These are phyloP conservation scores for Fusarium duplospermum DNA, from an alignment of 2,329 filamentous ascomycete genomes.

Conservation along the genomic window DNA sequence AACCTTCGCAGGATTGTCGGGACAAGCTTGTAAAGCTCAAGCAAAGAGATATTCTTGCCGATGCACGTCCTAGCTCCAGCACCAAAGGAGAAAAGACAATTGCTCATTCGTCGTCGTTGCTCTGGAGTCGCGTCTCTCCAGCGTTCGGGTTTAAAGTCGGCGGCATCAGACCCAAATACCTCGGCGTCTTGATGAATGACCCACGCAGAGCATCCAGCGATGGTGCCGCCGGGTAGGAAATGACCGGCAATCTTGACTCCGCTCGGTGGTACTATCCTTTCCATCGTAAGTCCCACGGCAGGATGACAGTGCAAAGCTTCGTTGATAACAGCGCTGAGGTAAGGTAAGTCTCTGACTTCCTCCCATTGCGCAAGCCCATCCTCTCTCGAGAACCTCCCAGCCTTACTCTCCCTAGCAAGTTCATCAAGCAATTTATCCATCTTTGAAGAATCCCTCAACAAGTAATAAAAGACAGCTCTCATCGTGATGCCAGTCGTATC, in stretches of 20 bases:
- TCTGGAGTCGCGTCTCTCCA: slow-evolving; percentile 67
- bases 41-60: slow-evolving; percentile 72
- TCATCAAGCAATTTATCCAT: slow-evolving; percentile 68
- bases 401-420: slow-evolving; percentile 66
- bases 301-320: slow-evolving; percentile 82
- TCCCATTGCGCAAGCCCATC: slow-evolving; percentile 73
- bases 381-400: slow-evolving; percentile 62
- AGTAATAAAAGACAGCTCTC: slow-evolving; percentile 76
- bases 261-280: slow-evolving; percentile 74
- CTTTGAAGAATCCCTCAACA: slow-evolving; percentile 69
- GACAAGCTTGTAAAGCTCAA: slow-evolving; percentile 72
- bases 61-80: slow-evolving; percentile 76
- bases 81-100: slow-evolving; percentile 66
- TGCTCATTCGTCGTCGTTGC: slow-evolving; percentile 27
- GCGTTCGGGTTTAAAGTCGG: slow-evolving; percentile 74
- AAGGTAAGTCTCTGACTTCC: slow-evolving; percentile 75
- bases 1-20: slow-evolving; percentile 47
- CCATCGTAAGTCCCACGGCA: slow-evolving; percentile 76
- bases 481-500: slow-evolving; percentile 83
- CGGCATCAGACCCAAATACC: slow-evolving; percentile 76
- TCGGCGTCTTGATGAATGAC: slow-evolving; percentile 75
- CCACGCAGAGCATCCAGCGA: slow-evolving; percentile 80
- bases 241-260: slow-evolving; percentile 72
- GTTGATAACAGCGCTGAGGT: slow-evolving; percentile 82
- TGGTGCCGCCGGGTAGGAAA: slow-evolving; percentile 74